Base-by-base conservation (phyloP, 805 yeast genomes). In the Saccharomyces paradoxus region DNA sequence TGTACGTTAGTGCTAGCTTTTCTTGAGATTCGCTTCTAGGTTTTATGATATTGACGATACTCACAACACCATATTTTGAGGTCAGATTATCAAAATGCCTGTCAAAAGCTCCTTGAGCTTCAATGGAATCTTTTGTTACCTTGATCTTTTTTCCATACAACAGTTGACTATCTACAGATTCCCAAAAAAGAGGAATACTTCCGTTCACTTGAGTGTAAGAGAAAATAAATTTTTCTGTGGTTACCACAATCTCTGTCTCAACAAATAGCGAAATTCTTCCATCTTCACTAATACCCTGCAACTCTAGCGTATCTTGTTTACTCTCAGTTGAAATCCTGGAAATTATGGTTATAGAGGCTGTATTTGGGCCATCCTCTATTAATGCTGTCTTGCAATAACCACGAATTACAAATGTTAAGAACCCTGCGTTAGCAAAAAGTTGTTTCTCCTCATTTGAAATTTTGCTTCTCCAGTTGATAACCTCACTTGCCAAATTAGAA, bases 161-260 rank as follows among this genome's bases (percentile, higher is more conserved):
- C 10, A 94, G 83, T 53, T 71, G 75, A 31, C 71, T 69, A 48
- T 72, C 75, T 58, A 88, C 96, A 62, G 90, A 92, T 65, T 92
- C 99, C 95, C 96, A 94, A 64, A 89, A 92, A 6, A 94, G 73
- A 0, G 99, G 99, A 1, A 91, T 91, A 29, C 95, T 87, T 3
- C 98, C 99, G 60, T 96, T 75, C 2, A 91, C 78, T 71, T 90
- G 96, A 0, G 86, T 79, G 69, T 86, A 92, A 1, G 97, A 82
- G 62, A 84, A 86, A 72, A 76, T 70, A 71, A 79, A 68, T 4
- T 58, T 58, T 48, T 74, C 72, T 47, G 76, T 74, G 64, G 82
- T 79, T 55, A 84, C 77, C 22, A 94, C 82, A 21, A 89, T 77
- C 64, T 94, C 99, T 0, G 97, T 87, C 65, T 90, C 97, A 31